Evolutionary conservation across 2,329 filamentous ascomycete species (phyloP), one percentile per base, ranked within the genome.

Genomic region (Orbilia oligospora): DNA sequence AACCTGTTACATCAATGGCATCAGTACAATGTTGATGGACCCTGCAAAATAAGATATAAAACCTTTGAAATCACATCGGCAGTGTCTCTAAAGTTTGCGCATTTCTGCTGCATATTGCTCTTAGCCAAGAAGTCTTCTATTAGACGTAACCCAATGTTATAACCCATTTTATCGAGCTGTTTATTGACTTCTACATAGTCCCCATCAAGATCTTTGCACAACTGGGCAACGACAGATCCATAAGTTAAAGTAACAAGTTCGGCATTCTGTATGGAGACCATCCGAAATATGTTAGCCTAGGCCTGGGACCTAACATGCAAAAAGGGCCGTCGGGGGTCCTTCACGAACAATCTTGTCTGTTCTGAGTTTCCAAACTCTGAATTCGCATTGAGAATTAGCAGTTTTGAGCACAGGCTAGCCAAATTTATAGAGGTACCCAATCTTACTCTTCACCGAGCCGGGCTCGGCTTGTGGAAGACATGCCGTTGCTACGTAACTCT

Each of bases 41-140:
- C 27, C 10, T 68, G 44, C 3, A 22, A 16, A 18, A 69, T 8
- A 20, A 5, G 10, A 66, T 22, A 8, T 9, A 63, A n/a, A 84
- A 95, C 94, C 88, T 95, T 96, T 49, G 95, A 90, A 82, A 99
- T 96, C 90, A 97, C 95, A 84, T 99, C 96, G 48, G 96, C 95
- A 5, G 96, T 98, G 84, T 99, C 96, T 76, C 93, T 89, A 83
- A 99, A 97, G 86, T 96, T 98, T 82, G 90, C 88, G 85, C 96
- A 99, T 80, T 94, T 89, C 82, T 93, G 93, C 89, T 91, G 91
- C 1, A 92, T 93, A 82, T 93, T 95, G 4, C 94, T 96, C 85
- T 97, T 98, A 82, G 96, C 96, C 18, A 99, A 90, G 83, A 97
- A 99, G 85, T 99, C 96, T 83, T 99, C 96, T 82, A 99, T 97